phyloP scores from a whole-genome alignment of 148 eudicot species.

The Rhododendron vialii region DNA sequence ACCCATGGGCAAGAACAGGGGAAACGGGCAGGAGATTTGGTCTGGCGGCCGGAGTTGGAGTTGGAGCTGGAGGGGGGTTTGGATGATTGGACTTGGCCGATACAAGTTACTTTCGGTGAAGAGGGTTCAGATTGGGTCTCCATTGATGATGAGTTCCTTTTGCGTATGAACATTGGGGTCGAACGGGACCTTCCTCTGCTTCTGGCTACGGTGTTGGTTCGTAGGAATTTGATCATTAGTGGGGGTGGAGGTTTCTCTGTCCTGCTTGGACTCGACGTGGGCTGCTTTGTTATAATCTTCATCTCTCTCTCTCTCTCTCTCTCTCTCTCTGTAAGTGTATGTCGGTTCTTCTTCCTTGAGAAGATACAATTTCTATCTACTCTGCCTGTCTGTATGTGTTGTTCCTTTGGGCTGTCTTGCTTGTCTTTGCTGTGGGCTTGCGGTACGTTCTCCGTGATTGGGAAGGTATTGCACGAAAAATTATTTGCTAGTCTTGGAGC shows the following conservation, averaged over 20 bases:
- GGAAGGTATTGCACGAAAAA: neutral
- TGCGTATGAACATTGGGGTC: constrained; percentile 51
- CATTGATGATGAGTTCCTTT: constrained; percentile 18
- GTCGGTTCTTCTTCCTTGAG: neutral
- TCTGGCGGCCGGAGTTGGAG: neutral
- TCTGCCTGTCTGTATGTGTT: neutral
- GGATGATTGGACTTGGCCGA: constrained; percentile 75
- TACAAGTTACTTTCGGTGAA: constrained; percentile 93
- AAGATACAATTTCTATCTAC: neutral
- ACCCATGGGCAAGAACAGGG: constrained; percentile 23
- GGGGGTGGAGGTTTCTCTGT: constrained; percentile 78
- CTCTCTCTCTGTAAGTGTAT: neutral
- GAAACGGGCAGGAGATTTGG: neutral
- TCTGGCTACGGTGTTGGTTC: constrained; percentile 44
- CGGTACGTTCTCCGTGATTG: neutral
- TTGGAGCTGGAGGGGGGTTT: constrained; percentile 18
- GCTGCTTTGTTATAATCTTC: constrained; percentile 52
- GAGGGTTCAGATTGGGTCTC: constrained; percentile 64
- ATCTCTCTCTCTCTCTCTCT: constrained; percentile 15
- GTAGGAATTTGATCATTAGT: constrained; percentile 60
- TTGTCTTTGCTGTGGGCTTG: neutral
- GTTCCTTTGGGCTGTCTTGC: neutral
- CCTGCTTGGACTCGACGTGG: constrained; percentile 69
- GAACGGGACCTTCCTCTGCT: constrained; percentile 52
- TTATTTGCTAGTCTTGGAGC: no score